Base-by-base conservation (phyloP, 202 grass and related monocot genomes). In the Dendrocalamus latiflorus region DNA sequence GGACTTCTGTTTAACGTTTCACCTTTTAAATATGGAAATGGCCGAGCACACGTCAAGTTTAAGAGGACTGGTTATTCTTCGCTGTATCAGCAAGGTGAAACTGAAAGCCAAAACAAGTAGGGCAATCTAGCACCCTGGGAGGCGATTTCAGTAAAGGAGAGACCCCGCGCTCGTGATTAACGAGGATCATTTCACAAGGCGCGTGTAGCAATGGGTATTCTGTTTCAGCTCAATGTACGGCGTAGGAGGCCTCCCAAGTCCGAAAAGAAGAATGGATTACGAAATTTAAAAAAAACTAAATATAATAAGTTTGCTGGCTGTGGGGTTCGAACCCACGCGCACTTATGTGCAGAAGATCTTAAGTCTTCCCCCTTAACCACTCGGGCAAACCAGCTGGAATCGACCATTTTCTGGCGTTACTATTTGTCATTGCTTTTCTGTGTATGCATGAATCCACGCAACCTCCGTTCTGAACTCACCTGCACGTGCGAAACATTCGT, bases 291-390 rank as follows among this genome's bases (percentile, higher is more conserved):
- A 41, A 38, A 2, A 33, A 56, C 0, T 3, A 28, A 18, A 67
- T 0, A 17, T n/a, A 1, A 1, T n/a, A n/a, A n/a, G 0, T 0
- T 15, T 91, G 89, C 85, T 91, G 89, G 89, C 85, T 88, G 85
- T 91, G 85, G 89, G 89, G 85, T 91, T 91, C 86, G 89, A 89
- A 91, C 89, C 86, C 89, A 91, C 86, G 89, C 89, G 89, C 89
- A 86, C 85, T 86, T n/a, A 0, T 18, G 68, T 91, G 85, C 89
- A 91, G 86, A n/a, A n/a, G n/a, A n/a, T n/a, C n/a, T n/a, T n/a
- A n/a, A n/a, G n/a, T n/a, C n/a, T n/a, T n/a, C n/a, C 85, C 86
- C 89, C 86, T 91, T 85, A 91, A 91, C 89, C 89, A 86, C 82
- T 86, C 86, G 86, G 89, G 89, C 89, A 91, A 91, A 86, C 82